phyloP scores from a whole-genome alignment of 345 rosid species.

The Combretum micranthum region DNA sequence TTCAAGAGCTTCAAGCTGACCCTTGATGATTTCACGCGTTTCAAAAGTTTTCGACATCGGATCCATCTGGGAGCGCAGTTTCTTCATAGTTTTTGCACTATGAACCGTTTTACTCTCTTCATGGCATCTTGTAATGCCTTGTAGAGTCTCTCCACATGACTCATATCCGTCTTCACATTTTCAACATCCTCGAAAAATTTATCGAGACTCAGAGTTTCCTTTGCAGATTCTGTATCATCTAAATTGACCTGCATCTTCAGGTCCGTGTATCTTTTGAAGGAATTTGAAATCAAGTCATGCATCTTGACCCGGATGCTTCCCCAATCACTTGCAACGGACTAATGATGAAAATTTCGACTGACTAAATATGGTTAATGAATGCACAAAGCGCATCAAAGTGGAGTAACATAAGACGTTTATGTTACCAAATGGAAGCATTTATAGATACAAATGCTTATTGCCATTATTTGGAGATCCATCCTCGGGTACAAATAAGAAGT shows the following conservation, averaged over 20 bases:
- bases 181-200: slow-evolving; percentile 76
- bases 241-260: slow-evolving; percentile 41
- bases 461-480: too few species aligned
- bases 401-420: too few species aligned
- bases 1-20: slow-evolving; percentile 68
- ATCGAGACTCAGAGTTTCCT: slow-evolving; percentile 55
- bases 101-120: slow-evolving; percentile 64
- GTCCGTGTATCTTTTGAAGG: slow-evolving; percentile 73
- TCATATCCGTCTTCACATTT: slow-evolving; percentile 64
- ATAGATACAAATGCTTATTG: too few species aligned
- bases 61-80: slow-evolving; percentile 55
- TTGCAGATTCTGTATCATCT: slow-evolving; percentile 64
- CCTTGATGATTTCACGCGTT: slow-evolving; percentile 53
- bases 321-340: too few species aligned
- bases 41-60: slow-evolving; percentile 51
- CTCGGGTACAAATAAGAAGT: too few species aligned
- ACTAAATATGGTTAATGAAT: too few species aligned
- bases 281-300: slow-evolving; percentile 78
- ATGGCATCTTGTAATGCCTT: slow-evolving; percentile 61
- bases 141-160: slow-evolving; percentile 43
- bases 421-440: too few species aligned
- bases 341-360: too few species aligned
- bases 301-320: slow-evolving; percentile 22
- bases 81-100: slow-evolving; percentile 55
- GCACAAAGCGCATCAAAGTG: too few species aligned